Evolutionary conservation across 805 yeast genomes (phyloP).

Genomic region (Osmozyma mogii): DNA sequence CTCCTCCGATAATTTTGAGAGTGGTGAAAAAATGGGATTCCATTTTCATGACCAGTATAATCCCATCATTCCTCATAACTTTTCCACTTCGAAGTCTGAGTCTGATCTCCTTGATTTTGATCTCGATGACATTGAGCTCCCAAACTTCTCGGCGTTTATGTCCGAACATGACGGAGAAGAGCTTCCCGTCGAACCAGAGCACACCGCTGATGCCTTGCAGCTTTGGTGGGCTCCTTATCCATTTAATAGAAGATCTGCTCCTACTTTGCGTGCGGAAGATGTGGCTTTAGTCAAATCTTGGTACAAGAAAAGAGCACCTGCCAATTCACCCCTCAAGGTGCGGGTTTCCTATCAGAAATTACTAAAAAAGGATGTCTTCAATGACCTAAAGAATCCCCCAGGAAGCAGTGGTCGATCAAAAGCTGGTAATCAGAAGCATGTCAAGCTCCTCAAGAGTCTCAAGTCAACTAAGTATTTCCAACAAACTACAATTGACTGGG

Average conservation of each 20-base stretch:
- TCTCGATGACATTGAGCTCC: constrained; percentile 19
- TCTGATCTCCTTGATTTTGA: constrained; percentile 15
- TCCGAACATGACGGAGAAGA: constrained; percentile 5
- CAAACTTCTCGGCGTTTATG: constrained; percentile 45
- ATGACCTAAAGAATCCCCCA: constrained; percentile 50
- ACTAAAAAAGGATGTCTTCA: constrained; percentile 66
- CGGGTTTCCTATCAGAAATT: constrained; percentile 84
- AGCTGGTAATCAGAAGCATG: constrained; percentile 40
- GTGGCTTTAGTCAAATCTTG: constrained; percentile 77
- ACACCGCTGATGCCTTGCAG: constrained; percentile 45
- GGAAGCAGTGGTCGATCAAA: constrained; percentile 19
- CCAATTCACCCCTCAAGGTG: constrained; percentile 63
- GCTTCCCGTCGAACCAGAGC: constrained; percentile 30
- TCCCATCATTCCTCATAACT: constrained; percentile 37
- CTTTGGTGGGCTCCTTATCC: constrained; percentile 84
- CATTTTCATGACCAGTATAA: constrained; percentile 45
- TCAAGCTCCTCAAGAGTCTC: constrained; percentile 55
- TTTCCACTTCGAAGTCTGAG: constrained; percentile 17
- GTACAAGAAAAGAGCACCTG: constrained; percentile 65
- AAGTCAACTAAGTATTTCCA: constrained; percentile 82
- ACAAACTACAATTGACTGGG: constrained; percentile 93
- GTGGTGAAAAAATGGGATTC: constrained; percentile 39
- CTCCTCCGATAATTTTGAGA: too few species aligned
- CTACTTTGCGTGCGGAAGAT: constrained; percentile 77
- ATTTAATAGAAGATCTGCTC: constrained; percentile 67